phyloP scores from a whole-genome alignment of 2,329 filamentous ascomycete species.

The Fusarium torulosum region DNA sequence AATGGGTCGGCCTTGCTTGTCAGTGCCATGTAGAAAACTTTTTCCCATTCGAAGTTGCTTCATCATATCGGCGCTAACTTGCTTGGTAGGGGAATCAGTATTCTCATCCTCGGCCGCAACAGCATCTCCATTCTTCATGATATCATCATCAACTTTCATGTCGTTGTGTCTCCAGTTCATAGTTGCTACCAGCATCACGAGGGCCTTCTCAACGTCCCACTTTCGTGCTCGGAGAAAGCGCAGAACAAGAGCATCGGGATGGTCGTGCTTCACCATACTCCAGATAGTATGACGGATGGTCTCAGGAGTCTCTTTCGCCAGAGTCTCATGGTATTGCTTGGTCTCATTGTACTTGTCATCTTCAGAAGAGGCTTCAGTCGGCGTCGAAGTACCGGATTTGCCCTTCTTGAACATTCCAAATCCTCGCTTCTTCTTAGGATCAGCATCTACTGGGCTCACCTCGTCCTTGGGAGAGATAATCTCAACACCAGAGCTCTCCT shows the following conservation, averaged over 20 bases:
- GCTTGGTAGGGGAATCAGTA: slow-evolving; percentile 71
- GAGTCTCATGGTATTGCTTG: slow-evolving; percentile 85
- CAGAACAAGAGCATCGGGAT: slow-evolving; percentile 86
- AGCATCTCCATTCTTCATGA: slow-evolving; percentile 82
- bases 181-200: slow-evolving; percentile 94
- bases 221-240: slow-evolving; percentile 90
- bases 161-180: slow-evolving; percentile 90
- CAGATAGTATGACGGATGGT: slow-evolving; percentile 85
- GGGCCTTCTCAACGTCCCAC: slow-evolving; percentile 93
- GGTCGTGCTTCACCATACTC: slow-evolving; percentile 94
- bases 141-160: slow-evolving; percentile 89
- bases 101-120: slow-evolving; percentile 71
- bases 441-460: slow-evolving; percentile 50
- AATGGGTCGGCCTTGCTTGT: slow-evolving; percentile 87
- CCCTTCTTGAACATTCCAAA: slow-evolving; percentile 75
- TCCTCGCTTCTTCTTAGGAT: slow-evolving; percentile 78
- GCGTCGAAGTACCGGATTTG: slow-evolving; percentile 53
- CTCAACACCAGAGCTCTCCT: slow-evolving; percentile 44
- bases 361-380: slow-evolving; percentile 59
- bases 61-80: slow-evolving; percentile 80
- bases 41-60: slow-evolving; percentile 89
- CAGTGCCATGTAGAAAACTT: slow-evolving; percentile 88
- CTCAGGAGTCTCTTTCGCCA: slow-evolving; percentile 82
- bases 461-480: slow-evolving; percentile 35
- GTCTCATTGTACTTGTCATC: slow-evolving; percentile 96